phyloP scores from a whole-genome alignment of 768 basidiomycete species.

The Boletus rufocinnamomeus region DNA sequence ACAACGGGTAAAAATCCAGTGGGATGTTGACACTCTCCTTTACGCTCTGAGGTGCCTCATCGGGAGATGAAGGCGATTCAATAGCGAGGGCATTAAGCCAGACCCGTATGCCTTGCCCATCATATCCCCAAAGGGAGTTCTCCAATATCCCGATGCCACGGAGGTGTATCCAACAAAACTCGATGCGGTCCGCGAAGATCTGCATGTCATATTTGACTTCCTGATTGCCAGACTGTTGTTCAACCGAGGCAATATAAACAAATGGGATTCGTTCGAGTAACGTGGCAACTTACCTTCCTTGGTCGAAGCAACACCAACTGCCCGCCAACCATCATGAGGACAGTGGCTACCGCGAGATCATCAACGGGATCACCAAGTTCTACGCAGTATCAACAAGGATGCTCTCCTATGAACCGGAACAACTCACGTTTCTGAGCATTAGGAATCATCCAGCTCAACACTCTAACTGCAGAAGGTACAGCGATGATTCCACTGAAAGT shows the following conservation, averaged over 20 bases:
- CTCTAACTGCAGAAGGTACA: constrained; percentile 79
- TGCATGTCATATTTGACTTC: constrained; percentile 98
- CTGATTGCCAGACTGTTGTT: constrained; percentile 68
- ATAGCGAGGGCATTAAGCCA: constrained; percentile 97
- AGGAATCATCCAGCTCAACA: constrained; percentile 97
- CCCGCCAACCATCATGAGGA: constrained; percentile 93
- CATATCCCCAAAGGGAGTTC: constrained; percentile 98
- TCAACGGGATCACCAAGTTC: constrained; percentile 93
- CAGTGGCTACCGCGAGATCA: constrained; percentile 91
- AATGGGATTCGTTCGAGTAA: neutral
- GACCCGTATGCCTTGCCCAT: constrained; percentile 83
- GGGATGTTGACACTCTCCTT: constrained; percentile 93
- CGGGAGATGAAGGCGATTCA: constrained; percentile 53
- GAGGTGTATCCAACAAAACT: constrained; percentile 98
- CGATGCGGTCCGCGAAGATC: constrained; percentile 93
- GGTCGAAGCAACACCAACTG: constrained; percentile 88
- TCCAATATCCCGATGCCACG: constrained; percentile 91
- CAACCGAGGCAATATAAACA: neutral
- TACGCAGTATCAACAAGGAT: constrained; percentile 36
- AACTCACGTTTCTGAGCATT: constrained; percentile 85
- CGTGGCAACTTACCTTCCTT: constrained; percentile 60
- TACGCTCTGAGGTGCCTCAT: constrained; percentile 51
- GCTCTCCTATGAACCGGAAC: neutral
- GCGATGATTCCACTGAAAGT: constrained; percentile 89
- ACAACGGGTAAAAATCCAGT: constrained; percentile 93